Conservation (phyloP, 306 rosid genomes). For the Fragaria nilgerrensis region DNA sequence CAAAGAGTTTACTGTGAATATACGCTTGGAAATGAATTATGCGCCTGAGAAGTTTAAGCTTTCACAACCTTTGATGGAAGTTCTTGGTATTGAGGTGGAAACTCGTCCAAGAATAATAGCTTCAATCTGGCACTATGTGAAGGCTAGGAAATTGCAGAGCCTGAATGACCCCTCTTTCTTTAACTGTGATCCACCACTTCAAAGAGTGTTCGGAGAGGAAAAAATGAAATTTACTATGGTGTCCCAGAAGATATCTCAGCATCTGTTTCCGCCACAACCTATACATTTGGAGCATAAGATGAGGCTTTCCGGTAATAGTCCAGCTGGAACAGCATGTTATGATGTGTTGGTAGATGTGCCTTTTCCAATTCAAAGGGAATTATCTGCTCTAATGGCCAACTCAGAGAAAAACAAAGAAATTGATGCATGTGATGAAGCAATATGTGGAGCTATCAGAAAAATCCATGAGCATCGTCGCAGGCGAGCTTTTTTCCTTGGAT, state of each 20-base stretch:
- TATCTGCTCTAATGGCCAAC: constrained; percentile 76
- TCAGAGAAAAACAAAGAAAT: constrained; percentile 98
- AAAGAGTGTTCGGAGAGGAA: constrained; percentile 92
- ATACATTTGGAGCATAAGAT: constrained; percentile 89
- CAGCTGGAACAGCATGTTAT: constrained; percentile 90
- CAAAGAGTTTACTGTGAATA: constrained; percentile 67
- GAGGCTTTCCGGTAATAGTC: constrained; percentile 86
- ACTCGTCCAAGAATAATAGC: constrained; percentile 94
- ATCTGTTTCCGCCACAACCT: constrained; percentile 86
- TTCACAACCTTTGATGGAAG: constrained; percentile 85
- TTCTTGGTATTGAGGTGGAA: constrained; percentile 99
- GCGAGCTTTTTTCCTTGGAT: constrained; percentile 94
- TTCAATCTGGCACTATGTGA: constrained; percentile 99
- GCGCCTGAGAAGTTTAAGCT: constrained; percentile 90
- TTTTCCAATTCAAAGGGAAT: constrained; percentile 89
- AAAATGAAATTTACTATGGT: constrained; percentile 93
- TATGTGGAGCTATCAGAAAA: constrained; percentile 79
- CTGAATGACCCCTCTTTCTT: constrained; percentile 81
- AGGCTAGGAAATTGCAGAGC: constrained; percentile 94
- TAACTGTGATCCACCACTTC: constrained; percentile 84
- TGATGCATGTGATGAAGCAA: constrained; percentile 85
- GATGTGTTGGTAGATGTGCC: constrained; percentile 94
- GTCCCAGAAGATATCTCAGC: constrained; percentile 86
- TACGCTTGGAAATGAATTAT: constrained; percentile 91
- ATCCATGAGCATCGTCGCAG: constrained; percentile 95